These are phyloP conservation scores for Candida alai DNA, from an alignment of 805 yeast genomes.

Conservation along the genomic window DNA sequence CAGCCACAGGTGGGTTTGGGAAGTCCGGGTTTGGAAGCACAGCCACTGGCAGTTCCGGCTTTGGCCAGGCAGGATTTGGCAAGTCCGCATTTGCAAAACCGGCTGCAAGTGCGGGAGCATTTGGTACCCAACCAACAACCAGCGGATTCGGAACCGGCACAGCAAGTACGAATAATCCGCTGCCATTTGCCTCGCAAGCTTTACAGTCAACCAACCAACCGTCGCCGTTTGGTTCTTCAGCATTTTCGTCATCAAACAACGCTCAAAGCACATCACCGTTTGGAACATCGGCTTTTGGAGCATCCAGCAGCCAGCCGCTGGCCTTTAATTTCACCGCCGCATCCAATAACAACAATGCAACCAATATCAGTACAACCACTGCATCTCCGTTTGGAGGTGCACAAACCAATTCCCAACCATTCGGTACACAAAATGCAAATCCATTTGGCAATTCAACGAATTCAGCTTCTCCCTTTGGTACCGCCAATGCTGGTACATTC, in stretches of 20 bases:
- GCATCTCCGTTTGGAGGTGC: conserved; percentile 7
- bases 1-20: conserved; percentile 10
- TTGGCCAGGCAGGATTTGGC: conserved; percentile 11
- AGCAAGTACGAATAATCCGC: conserved; percentile 3
- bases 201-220: conserved; percentile 5
- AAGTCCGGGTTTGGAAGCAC: conserved; percentile 5
- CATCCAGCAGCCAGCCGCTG: conserved; percentile 7
- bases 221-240: conserved; percentile 8
- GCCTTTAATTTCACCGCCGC: conserved; percentile 6
- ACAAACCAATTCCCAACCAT: conserved; percentile 3
- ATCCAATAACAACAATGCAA: conserved; percentile 2
- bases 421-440: conserved; percentile 8
- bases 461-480: conserved; percentile 12
- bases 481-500: conserved; percentile 3
- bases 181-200: conserved; percentile 7
- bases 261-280: conserved; percentile 9
- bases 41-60: conserved; percentile 5
- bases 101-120: conserved; percentile 7
- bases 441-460: conserved; percentile 17
- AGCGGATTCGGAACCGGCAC: conserved; percentile 9
- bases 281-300: conserved; percentile 14
- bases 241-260: not conserved
- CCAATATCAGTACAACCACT: not conserved
- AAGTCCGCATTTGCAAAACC: conserved; percentile 7
- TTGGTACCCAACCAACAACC: conserved; percentile 8